Conservation (phyloP, 1,139 yeast species). For the Scheffersomyces parashehatae region DNA sequence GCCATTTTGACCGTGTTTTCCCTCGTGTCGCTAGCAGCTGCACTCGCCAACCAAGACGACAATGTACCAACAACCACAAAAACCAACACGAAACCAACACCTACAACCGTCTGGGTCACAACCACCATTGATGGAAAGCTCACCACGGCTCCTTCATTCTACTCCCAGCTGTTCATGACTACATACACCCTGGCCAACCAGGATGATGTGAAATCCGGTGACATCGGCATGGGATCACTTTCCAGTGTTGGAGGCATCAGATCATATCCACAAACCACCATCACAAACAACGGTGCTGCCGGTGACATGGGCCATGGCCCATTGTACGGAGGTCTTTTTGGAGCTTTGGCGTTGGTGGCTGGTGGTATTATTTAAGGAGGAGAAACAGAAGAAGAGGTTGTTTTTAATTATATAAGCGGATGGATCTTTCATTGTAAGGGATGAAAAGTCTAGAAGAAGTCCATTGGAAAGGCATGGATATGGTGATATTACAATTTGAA, state of each 20-base stretch:
- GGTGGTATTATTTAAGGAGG: conserved; percentile 10
- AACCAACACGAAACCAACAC: conserved; percentile 5
- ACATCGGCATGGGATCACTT: conserved; percentile 38
- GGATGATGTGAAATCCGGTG: conserved; percentile 26
- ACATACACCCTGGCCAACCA: conserved; percentile 23
- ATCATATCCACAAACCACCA: conserved; percentile 33
- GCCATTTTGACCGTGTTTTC: background rate
- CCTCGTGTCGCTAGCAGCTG: conserved; percentile 8
- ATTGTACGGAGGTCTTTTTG: conserved; percentile 15
- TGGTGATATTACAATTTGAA: no score
- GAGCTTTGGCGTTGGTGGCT: conserved; percentile 12
- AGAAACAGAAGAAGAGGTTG: background rate
- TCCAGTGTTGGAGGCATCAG: conserved; percentile 39
- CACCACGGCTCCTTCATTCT: conserved; percentile 28
- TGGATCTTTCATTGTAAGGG: background rate
- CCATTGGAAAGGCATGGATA: no score
- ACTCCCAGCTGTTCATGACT: conserved; percentile 32
- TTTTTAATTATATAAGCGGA: conserved; percentile 4
- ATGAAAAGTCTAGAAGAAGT: no score
- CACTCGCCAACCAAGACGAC: conserved; percentile 25
- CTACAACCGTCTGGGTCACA: conserved; percentile 37
- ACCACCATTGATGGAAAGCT: conserved; percentile 32
- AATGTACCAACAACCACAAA: conserved; percentile 14
- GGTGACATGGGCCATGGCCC: conserved; percentile 4
- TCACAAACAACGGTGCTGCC: conserved; percentile 11